These are phyloP conservation scores for Gardenia jasminoides DNA, from an alignment of 257 asterid species.

Conservation along the genomic window DNA sequence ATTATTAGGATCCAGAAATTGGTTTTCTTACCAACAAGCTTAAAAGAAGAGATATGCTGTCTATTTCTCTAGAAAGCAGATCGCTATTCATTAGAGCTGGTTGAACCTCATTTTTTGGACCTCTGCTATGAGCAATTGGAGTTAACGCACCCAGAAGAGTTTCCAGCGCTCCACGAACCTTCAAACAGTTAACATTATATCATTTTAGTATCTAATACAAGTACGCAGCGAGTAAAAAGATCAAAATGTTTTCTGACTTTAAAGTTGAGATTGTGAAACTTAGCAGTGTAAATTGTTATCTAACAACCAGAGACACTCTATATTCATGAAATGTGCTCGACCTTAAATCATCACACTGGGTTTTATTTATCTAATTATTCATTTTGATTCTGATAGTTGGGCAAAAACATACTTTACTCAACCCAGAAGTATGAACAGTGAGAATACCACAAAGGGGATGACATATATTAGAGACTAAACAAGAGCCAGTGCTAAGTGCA, in stretches of 20 bases:
- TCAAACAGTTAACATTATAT: constrained; percentile 31
- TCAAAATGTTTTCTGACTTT: not conserved
- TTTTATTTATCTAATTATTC: not conserved
- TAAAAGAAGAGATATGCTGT: constrained; percentile 80
- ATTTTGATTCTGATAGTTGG: not conserved
- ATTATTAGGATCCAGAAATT: constrained; percentile 12
- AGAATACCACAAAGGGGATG: not conserved
- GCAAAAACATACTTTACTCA: not conserved
- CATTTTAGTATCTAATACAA: constrained; percentile 12
- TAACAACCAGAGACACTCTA: not conserved
- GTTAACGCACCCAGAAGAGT: constrained; percentile 77
- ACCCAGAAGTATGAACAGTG: not conserved
- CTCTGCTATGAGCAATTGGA: constrained; percentile 64
- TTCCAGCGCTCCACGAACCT: constrained; percentile 93
- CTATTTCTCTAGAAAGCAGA: constrained; percentile 84
- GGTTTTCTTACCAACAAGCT: constrained; percentile 73
- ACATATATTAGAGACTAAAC: not conserved
- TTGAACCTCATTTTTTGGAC: constrained; percentile 67
- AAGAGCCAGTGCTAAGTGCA: not conserved
- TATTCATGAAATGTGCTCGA: not conserved
- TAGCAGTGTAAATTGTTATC: not conserved
- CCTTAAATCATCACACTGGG: not conserved
- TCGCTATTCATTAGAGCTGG: constrained; percentile 86
- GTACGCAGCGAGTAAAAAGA: not conserved
- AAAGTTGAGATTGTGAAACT: not conserved